A percentile compares a stretch with the other conserved stretches of the same genome.
Conservation (phyloP, 805 yeast genomes). For the Myxozyma geophila region DNA sequence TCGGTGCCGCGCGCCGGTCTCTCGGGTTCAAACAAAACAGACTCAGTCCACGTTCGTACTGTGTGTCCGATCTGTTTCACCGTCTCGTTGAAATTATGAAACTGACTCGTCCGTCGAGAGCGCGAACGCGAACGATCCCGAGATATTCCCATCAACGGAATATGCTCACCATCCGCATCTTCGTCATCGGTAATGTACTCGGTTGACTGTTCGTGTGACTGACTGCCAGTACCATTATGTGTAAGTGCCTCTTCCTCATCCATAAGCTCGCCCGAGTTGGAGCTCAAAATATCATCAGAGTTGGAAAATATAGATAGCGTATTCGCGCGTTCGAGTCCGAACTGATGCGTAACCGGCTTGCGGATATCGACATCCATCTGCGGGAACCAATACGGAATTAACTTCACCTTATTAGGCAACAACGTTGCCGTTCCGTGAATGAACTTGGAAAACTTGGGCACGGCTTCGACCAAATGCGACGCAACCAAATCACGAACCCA, state of each 20-base stretch:
- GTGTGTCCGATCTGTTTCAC: slow-evolving; percentile 18
- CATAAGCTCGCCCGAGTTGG: slow-evolving; percentile 11
- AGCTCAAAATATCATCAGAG: slow-evolving; percentile 41
- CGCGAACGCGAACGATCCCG: slow-evolving; percentile 21
- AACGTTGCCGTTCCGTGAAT: slow-evolving; percentile 96
- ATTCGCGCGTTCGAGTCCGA: slow-evolving; percentile 63
- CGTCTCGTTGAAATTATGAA: slow-evolving; percentile 26
- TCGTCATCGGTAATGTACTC: slow-evolving; percentile 37
- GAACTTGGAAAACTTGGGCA: slow-evolving; percentile 95
- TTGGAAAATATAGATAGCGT: slow-evolving; percentile 38
- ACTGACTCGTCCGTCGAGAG: slow-evolving; percentile 14
- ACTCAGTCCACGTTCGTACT: slow-evolving; percentile 25
- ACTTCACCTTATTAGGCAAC: slow-evolving; percentile 77
- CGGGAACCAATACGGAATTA: slow-evolving; percentile 96
- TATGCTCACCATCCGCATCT: slow-evolving; percentile 35
- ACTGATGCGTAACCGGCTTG: slow-evolving; percentile 72
- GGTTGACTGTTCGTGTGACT: neutral
- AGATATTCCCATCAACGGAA: slow-evolving; percentile 38
- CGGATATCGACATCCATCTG: slow-evolving; percentile 96
- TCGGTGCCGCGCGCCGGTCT: slow-evolving; percentile 1
- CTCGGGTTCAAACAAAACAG: slow-evolving; percentile 26
- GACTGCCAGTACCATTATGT: neutral
- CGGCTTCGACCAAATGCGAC: slow-evolving; percentile 95
- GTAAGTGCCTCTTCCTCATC: slow-evolving; percentile 45
- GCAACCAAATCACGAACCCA: slow-evolving; percentile 95